Evolutionary conservation across 306 rosid genomes (phyloP).

Genomic region (Malus fusca): DNA sequence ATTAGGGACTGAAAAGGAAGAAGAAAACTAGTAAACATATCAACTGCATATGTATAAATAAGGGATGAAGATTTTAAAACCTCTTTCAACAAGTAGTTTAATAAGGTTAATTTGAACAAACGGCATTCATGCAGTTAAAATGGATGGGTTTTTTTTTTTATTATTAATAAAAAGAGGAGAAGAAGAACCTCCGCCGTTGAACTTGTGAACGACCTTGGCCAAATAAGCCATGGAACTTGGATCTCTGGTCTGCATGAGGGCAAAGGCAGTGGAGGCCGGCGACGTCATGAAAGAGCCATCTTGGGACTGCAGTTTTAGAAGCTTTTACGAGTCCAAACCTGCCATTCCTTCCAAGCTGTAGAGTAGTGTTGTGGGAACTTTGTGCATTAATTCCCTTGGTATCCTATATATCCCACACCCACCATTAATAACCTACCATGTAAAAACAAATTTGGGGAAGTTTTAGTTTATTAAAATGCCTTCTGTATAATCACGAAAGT

Average conservation of each 20-base stretch:
- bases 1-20: conserved; percentile 52
- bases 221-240: conserved; percentile 56
- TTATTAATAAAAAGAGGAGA: no score
- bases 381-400: conserved; percentile 80
- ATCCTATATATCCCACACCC: conserved; percentile 41
- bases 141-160: no score
- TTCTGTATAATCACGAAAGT: no score
- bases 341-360: conserved; percentile 96
- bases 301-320: conserved; percentile 69
- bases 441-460: no score
- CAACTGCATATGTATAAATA: no score
- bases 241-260: conserved; percentile 66
- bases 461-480: no score
- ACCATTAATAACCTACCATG: background rate
- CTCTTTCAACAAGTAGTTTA: background rate
- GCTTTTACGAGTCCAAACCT: conserved; percentile 67
- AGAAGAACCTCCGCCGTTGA: conserved; percentile 76
- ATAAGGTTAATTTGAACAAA: background rate
- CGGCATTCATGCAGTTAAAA: background rate
- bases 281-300: conserved; percentile 90
- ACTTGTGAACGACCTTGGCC: conserved; percentile 36
- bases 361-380: conserved; percentile 69
- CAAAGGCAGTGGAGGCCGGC: conserved; percentile 92
- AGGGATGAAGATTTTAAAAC: no score
- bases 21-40: no score